Percentiles rank a stretch among this genome's conserved stretches.
Evolutionary conservation across 805 yeast genomes (phyloP).

Genomic region (Clavispora phyllophila): DNA sequence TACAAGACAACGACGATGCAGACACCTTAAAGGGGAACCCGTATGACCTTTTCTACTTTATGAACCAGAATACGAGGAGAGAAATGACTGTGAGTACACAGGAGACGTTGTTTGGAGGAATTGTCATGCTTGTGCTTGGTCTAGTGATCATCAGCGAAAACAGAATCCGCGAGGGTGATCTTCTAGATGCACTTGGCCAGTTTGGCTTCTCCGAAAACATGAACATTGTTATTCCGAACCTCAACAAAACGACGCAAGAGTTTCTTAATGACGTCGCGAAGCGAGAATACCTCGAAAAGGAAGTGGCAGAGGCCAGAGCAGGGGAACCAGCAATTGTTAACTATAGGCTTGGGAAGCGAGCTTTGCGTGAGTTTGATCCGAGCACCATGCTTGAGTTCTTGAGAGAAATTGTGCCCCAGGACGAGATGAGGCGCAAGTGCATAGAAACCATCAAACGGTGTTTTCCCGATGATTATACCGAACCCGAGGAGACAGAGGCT

Average conservation of each 20-base stretch:
- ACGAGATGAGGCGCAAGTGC: not conserved
- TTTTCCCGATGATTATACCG: not conserved
- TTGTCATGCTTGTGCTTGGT: slow-evolving; percentile 24
- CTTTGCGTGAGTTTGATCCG: slow-evolving; percentile 30
- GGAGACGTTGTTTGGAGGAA: slow-evolving; percentile 28
- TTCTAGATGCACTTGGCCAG: slow-evolving; percentile 16
- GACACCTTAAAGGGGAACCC: slow-evolving; percentile 11
- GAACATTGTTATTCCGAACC: slow-evolving; percentile 16
- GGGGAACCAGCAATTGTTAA: slow-evolving; percentile 12
- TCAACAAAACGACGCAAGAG: slow-evolving; percentile 17
- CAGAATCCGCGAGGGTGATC: slow-evolving; percentile 23
- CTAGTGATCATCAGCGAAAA: slow-evolving; percentile 29
- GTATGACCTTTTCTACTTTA: slow-evolving; percentile 8
- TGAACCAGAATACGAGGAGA: slow-evolving; percentile 18
- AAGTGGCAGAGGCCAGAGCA: slow-evolving; percentile 11
- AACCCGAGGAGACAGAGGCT: not conserved
- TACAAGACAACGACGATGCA: slow-evolving; percentile 6
- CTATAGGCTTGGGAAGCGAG: slow-evolving; percentile 29
- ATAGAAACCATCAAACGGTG: not conserved
- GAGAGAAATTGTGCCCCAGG: not conserved
- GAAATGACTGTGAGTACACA: slow-evolving; percentile 18
- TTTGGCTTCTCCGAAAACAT: slow-evolving; percentile 24
- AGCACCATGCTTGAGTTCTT: slow-evolving; percentile 22
- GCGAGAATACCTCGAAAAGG: slow-evolving; percentile 25
- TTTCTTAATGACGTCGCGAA: slow-evolving; percentile 23